A percentile compares a stretch with the other conserved stretches of the same genome.
Evolutionary conservation across 441 rosid species (phyloP).

Genomic region (Populus hybrid): DNA sequence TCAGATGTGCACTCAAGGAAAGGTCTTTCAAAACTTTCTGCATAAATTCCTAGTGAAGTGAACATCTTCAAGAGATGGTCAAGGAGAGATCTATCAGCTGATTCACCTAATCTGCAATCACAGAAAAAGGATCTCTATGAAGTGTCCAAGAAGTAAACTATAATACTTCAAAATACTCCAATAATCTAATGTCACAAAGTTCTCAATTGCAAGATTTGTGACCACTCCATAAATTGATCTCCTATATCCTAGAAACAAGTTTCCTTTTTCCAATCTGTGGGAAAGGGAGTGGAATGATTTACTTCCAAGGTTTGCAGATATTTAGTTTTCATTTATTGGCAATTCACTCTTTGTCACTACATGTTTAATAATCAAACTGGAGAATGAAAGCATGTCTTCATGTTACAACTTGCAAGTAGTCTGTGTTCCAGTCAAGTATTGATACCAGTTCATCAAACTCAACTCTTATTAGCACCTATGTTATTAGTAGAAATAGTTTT

Average conservation of each 20-base stretch:
- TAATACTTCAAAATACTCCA: background rate
- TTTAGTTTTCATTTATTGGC: background rate
- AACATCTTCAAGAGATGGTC: slow-evolving; percentile 98
- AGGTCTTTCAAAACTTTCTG: slow-evolving; percentile 90
- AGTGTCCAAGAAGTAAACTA: slow-evolving; percentile 13
- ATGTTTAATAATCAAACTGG: background rate
- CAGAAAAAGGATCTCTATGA: slow-evolving; percentile 15
- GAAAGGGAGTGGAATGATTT: background rate
- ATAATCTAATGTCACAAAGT: background rate
- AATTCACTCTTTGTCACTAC: background rate
- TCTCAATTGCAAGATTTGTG: background rate
- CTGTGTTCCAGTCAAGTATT: background rate
- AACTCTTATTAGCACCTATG: background rate
- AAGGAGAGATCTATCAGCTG: slow-evolving; percentile 85
- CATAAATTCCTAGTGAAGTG: slow-evolving; percentile 89
- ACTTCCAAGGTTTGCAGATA: background rate
- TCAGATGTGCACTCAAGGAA: slow-evolving; percentile 93
- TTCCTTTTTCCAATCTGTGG: background rate
- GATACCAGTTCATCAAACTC: background rate
- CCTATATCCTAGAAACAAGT: background rate
- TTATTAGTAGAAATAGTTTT: no score
- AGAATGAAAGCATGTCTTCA: background rate
- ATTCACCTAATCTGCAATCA: slow-evolving; percentile 74
- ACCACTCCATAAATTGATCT: background rate
- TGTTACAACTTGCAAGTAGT: background rate